These are phyloP conservation scores for Suillus subaureus DNA, from an alignment of 768 basidiomycete genomes.

Conservation along the genomic window DNA sequence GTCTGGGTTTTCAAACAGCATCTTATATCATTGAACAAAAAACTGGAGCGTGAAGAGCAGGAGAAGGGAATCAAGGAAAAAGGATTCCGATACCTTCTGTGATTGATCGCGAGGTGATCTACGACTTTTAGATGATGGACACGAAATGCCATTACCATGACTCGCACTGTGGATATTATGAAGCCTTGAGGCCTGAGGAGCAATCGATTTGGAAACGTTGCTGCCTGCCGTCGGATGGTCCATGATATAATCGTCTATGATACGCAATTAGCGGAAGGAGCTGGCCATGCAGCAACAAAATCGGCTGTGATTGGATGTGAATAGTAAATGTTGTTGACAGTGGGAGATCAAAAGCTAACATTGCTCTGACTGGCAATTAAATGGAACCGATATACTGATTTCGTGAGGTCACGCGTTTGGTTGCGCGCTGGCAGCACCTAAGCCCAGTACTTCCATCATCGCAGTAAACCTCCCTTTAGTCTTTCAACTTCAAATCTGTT, in stretches of 20 bases:
- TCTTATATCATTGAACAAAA: slow-evolving; percentile 43
- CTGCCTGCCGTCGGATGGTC: neutral
- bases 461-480: neutral
- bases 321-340: neutral
- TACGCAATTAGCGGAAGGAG: neutral
- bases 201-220: slow-evolving; percentile 5
- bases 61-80: slow-evolving; percentile 43
- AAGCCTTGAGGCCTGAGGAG: slow-evolving; percentile 10
- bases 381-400: neutral
- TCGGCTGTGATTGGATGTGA: slow-evolving; percentile 1
- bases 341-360: neutral
- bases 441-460: slow-evolving; percentile 4
- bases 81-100: slow-evolving; percentile 57
- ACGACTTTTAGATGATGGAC: neutral
- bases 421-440: slow-evolving; percentile 1
- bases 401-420: slow-evolving; percentile 10
- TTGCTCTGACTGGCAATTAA: neutral
- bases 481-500: neutral
- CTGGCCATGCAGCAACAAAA: neutral
- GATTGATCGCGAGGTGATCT: slow-evolving; percentile 15
- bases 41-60: slow-evolving; percentile 39
- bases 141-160: neutral
- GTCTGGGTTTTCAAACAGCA: slow-evolving; percentile 48
- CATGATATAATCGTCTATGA: neutral
- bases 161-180: neutral